A percentile compares a stretch with the other conserved stretches of the same genome.
These are phyloP conservation scores for Boechera retrofracta DNA, from an alignment of 345 rosid species.

Conservation along the genomic window DNA sequence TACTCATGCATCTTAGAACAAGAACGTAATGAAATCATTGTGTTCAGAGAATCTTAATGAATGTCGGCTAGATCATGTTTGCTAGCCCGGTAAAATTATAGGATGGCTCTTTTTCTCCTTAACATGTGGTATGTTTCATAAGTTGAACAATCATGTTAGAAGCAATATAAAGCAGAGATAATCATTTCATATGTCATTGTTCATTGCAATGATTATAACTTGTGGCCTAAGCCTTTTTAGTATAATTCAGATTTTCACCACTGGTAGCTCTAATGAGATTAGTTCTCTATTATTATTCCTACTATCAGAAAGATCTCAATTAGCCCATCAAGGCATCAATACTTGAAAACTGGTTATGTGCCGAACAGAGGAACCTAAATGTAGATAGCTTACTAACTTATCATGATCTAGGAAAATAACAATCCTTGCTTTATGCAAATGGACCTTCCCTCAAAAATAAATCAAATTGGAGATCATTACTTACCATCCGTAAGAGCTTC, in stretches of 20 bases:
- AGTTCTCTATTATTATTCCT: slow-evolving; percentile 20
- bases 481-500: slow-evolving; percentile 97
- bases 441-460: neutral
- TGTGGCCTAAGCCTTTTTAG: slow-evolving; percentile 36
- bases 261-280: slow-evolving; percentile 12
- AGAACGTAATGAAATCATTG: slow-evolving; percentile 7
- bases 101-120: slow-evolving; percentile 1
- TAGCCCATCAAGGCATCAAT: slow-evolving; percentile 9
- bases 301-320: slow-evolving; percentile 14
- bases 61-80: slow-evolving; percentile 13
- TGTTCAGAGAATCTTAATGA: slow-evolving; percentile 18
- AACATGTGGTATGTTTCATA: slow-evolving; percentile 12
- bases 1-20: neutral
- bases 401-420: neutral
- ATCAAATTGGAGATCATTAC: slow-evolving; percentile 33
- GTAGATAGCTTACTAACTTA: slow-evolving; percentile 6
- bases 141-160: slow-evolving; percentile 31
- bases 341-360: neutral
- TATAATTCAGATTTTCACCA: slow-evolving; percentile 6
- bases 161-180: slow-evolving; percentile 38
- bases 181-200: slow-evolving; percentile 25
- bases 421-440: slow-evolving; percentile 3
- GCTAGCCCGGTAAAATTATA: neutral
- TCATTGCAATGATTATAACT: slow-evolving; percentile 39
- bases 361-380: slow-evolving; percentile 30